phyloP scores from a whole-genome alignment of 2,329 filamentous ascomycete genomes.

The Cytospora piceae region DNA sequence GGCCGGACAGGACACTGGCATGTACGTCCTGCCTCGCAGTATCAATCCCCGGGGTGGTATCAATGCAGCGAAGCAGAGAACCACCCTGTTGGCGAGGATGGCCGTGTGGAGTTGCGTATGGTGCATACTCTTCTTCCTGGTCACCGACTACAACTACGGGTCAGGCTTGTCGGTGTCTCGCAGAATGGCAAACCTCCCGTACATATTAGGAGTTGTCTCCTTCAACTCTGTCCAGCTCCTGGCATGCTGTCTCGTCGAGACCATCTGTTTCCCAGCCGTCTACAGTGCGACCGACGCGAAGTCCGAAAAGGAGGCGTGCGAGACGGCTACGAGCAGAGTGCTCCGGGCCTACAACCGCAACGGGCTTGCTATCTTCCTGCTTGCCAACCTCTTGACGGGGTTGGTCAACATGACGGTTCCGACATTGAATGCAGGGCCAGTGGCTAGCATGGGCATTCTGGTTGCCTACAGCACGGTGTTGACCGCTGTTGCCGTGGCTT shows the following conservation, averaged over 20 bases:
- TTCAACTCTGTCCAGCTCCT: constrained; percentile 87
- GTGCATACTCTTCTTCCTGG: constrained; percentile 69
- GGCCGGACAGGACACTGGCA: constrained; percentile 81
- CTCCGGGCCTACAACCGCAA: constrained; percentile 86
- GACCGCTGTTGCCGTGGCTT: constrained; percentile 66
- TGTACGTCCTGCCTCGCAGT: constrained; percentile 72
- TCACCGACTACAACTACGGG: constrained; percentile 71
- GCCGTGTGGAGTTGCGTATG: constrained; percentile 68
- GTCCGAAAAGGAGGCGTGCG: constrained; percentile 66
- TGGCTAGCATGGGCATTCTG: constrained; percentile 73
- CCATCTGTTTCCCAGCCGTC: constrained; percentile 73
- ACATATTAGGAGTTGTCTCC: constrained; percentile 88
- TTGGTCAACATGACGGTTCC: constrained; percentile 84
- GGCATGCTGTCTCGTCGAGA: constrained; percentile 78
- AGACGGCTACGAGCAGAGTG: constrained; percentile 77
- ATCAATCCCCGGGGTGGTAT: constrained; percentile 48
- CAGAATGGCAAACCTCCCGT: constrained; percentile 88
- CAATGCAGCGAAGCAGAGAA: constrained; percentile 52
- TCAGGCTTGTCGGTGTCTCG: constrained; percentile 79
- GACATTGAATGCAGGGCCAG: constrained; percentile 72
- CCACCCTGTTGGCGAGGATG: constrained; percentile 65
- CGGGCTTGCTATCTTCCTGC: constrained; percentile 80
- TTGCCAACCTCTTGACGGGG: constrained; percentile 89
- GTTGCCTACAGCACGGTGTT: constrained; percentile 71
- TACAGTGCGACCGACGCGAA: constrained; percentile 60